These are phyloP conservation scores for Neurospora sp. DNA, from an alignment of 495 filamentous ascomycete genomes.

Conservation along the genomic window DNA sequence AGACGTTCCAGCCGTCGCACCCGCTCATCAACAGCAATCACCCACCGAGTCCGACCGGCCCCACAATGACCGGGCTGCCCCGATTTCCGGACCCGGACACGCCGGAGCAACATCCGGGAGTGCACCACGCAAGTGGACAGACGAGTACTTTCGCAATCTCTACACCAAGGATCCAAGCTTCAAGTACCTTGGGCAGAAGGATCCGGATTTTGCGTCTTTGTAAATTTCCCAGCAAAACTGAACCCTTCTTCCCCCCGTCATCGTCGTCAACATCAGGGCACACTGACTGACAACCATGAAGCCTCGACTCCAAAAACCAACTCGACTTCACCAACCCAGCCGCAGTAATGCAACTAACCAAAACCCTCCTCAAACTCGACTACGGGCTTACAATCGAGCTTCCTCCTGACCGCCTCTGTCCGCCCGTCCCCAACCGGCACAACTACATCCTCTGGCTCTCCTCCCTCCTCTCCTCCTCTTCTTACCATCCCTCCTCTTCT, in stretches of 20 bases:
- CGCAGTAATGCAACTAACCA: slow-evolving; percentile 72
- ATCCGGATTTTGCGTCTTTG: slow-evolving; percentile 22
- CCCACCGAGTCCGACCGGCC: background rate
- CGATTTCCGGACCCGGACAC: background rate
- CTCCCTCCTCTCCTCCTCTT: slow-evolving; percentile 67
- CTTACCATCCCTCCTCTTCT: slow-evolving; percentile 22
- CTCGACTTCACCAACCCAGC: slow-evolving; percentile 76
- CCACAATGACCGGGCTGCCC: background rate
- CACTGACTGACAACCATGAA: slow-evolving; percentile 1
- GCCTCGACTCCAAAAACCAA: slow-evolving; percentile 50
- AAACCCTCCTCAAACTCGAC: slow-evolving; percentile 62
- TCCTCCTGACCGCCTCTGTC: slow-evolving; percentile 73
- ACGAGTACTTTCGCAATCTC: slow-evolving; percentile 26
- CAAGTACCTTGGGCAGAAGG: slow-evolving; percentile 19
- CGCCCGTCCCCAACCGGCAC: slow-evolving; percentile 74
- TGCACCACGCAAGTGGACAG: slow-evolving; percentile 8
- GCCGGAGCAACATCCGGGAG: background rate
- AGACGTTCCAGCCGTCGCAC: background rate
- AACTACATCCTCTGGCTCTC: slow-evolving; percentile 93
- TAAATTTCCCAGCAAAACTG: background rate
- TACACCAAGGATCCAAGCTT: slow-evolving; percentile 28
- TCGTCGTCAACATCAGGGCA: no score
- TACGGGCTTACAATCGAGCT: slow-evolving; percentile 65
- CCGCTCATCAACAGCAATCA: background rate
- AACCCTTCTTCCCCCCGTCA: no score